Percentiles rank a stretch among this genome's conserved stretches.
phyloP scores from a whole-genome alignment of 139 green algal species.

The Picochlorum sp. region DNA sequence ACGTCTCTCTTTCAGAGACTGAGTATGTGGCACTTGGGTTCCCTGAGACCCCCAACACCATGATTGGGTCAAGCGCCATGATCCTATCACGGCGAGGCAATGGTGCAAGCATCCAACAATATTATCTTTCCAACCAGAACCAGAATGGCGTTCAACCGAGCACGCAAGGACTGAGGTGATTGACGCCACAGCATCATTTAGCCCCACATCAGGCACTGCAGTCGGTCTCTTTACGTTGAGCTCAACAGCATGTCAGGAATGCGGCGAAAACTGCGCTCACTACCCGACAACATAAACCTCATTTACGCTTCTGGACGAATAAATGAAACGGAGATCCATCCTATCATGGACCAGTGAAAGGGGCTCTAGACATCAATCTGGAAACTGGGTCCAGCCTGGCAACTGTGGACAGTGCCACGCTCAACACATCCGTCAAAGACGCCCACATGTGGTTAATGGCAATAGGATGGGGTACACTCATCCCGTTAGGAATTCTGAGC shows the following conservation, averaged over 20 bases:
- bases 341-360: background rate
- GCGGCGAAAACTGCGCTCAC: background rate
- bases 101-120: slow-evolving; percentile 17
- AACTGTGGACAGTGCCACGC: background rate
- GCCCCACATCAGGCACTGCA: background rate
- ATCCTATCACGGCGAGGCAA: slow-evolving; percentile 12
- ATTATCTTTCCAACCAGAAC: slow-evolving; percentile 11
- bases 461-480: slow-evolving; percentile 32
- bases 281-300: slow-evolving; percentile 5
- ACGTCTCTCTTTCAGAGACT: background rate
- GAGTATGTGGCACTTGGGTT: slow-evolving; percentile 37
- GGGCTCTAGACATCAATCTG: too few species aligned
- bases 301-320: slow-evolving; percentile 17
- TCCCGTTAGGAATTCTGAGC: slow-evolving; percentile 30
- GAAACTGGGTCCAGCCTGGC: too few species aligned
- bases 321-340: background rate
- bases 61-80: slow-evolving; percentile 24
- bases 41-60: slow-evolving; percentile 15
- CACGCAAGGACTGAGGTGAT: slow-evolving; percentile 12
- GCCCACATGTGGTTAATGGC: slow-evolving; percentile 34
- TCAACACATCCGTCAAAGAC: background rate
- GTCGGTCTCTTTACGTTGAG: background rate
- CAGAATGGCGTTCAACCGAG: slow-evolving; percentile 11
- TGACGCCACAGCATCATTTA: background rate
- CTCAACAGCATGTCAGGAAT: too few species aligned